Percentiles rank a stretch among this genome's conserved stretches.
Evolutionary conservation across 1,139 yeast species (phyloP).

Genomic region (Hansenula lynferdii): DNA sequence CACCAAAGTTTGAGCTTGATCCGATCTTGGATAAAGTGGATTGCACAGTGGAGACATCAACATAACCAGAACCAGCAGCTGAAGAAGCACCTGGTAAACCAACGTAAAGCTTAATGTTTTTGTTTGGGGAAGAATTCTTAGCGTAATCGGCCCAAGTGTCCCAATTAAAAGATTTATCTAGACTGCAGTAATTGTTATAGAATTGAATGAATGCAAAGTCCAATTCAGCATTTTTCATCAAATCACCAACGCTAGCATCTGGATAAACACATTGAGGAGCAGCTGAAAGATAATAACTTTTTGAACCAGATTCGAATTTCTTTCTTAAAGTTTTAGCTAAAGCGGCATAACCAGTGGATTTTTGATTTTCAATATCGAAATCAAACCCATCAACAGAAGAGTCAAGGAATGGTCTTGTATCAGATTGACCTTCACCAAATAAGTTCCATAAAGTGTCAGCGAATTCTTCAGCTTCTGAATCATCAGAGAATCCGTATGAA

Average conservation of each 20-base stretch:
- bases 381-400: conserved; percentile 71
- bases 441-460: conserved; percentile 80
- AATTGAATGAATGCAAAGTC: conserved; percentile 92
- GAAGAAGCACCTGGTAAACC: conserved; percentile 70
- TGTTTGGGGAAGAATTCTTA: conserved; percentile 56
- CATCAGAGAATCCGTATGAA: conserved; percentile 64
- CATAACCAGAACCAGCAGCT: conserved; percentile 72
- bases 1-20: conserved; percentile 58
- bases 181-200: conserved; percentile 82
- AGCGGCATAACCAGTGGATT: conserved; percentile 53
- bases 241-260: conserved; percentile 75
- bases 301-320: conserved; percentile 51
- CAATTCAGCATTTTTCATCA: conserved; percentile 54
- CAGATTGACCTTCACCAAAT: conserved; percentile 70
- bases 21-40: conserved; percentile 35
- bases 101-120: conserved; percentile 55
- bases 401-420: conserved; percentile 69
- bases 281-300: conserved; percentile 74
- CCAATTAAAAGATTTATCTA: conserved; percentile 67
- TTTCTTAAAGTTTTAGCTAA: conserved; percentile 56
- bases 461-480: conserved; percentile 57
- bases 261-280: conserved; percentile 97
- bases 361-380: conserved; percentile 60
- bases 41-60: conserved; percentile 38
- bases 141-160: conserved; percentile 80